A percentile compares a stretch with the other conserved stretches of the same genome.
These are phyloP conservation scores for Teratosphaeria epicoccoides DNA, from an alignment of 2,329 filamentous ascomycete species.

Conservation along the genomic window DNA sequence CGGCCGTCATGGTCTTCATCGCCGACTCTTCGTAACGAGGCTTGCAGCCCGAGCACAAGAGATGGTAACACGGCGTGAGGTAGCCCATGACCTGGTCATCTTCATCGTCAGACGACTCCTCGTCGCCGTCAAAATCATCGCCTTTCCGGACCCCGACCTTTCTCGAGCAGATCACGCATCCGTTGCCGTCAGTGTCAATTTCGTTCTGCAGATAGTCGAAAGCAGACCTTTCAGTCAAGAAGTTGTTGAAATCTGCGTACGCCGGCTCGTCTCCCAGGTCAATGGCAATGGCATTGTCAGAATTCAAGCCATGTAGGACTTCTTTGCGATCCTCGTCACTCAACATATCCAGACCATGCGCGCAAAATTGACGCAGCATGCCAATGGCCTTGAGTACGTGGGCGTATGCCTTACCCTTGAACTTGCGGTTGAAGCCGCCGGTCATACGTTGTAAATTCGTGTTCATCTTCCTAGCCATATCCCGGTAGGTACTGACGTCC, in stretches of 20 bases:
- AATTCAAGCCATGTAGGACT: conserved; percentile 51
- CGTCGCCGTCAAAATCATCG: conserved; percentile 47
- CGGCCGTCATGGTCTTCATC: conserved; percentile 23
- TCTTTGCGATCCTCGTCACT: conserved; percentile 71
- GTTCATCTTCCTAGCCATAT: conserved; percentile 72
- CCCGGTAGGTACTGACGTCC: conserved; percentile 69
- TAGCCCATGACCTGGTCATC: conserved; percentile 57
- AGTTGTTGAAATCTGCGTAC: conserved; percentile 45
- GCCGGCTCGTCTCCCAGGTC: conserved; percentile 64
- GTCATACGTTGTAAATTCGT: conserved; percentile 69
- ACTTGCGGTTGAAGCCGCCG: conserved; percentile 41
- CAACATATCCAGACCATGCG: conserved; percentile 85
- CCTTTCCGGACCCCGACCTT: conserved; percentile 49
- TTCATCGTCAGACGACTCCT: conserved; percentile 43
- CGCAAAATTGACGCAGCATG: conserved; percentile 79
- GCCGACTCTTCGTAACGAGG: conserved; percentile 41
- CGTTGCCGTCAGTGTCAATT: conserved; percentile 67
- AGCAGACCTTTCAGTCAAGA: conserved; percentile 58
- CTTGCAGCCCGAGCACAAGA: conserved; percentile 69
- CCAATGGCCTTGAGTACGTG: conserved; percentile 88
- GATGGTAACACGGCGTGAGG: conserved; percentile 79
- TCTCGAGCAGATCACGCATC: conserved; percentile 59
- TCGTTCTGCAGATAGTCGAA: conserved; percentile 80
- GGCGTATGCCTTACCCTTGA: conserved; percentile 69
- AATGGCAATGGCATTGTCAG: conserved; percentile 76